A percentile compares a stretch with the other conserved stretches of the same genome.
Evolutionary conservation across 352 stramenopile species (phyloP).

Genomic region (Thraustochytrium sp.): DNA sequence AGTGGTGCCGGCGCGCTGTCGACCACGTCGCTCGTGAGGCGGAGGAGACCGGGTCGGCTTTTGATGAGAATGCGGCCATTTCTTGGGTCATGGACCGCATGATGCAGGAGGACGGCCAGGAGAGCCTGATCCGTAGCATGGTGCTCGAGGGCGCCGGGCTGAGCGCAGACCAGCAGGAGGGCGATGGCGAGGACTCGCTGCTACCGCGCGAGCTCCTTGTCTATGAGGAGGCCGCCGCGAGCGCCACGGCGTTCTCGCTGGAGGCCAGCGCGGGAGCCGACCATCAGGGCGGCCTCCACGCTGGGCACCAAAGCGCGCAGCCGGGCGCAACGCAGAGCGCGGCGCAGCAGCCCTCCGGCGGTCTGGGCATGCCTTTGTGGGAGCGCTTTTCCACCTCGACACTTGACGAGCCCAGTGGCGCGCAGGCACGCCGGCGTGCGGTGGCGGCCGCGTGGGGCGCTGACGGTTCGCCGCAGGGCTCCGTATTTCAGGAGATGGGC

Average conservation of each 20-base stretch:
- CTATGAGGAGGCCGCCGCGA: background rate
- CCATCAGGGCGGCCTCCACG: too few species aligned
- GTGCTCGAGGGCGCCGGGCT: background rate
- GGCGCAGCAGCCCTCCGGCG: too few species aligned
- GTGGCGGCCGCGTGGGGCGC: background rate
- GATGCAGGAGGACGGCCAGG: constrained; percentile 62
- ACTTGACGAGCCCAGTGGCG: background rate
- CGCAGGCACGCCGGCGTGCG: background rate
- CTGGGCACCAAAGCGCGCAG: too few species aligned
- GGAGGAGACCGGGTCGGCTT: constrained; percentile 52
- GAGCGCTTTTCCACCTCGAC: background rate
- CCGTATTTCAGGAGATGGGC: too few species aligned
- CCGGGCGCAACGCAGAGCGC: too few species aligned
- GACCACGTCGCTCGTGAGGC: constrained; percentile 46
- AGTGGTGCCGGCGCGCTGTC: constrained; percentile 60
- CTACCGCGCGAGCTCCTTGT: background rate
- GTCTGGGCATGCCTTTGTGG: background rate
- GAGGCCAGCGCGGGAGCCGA: too few species aligned
- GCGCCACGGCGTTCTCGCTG: too few species aligned
- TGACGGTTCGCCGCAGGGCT: too few species aligned
- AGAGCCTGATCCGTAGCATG: constrained; percentile 6
- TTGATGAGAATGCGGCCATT: constrained; percentile 69
- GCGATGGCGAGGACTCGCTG: background rate
- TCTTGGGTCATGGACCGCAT: constrained; percentile 82
- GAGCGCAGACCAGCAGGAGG: background rate